phyloP scores from a whole-genome alignment of 805 yeast genomes.

The Pichia cabralensis region DNA sequence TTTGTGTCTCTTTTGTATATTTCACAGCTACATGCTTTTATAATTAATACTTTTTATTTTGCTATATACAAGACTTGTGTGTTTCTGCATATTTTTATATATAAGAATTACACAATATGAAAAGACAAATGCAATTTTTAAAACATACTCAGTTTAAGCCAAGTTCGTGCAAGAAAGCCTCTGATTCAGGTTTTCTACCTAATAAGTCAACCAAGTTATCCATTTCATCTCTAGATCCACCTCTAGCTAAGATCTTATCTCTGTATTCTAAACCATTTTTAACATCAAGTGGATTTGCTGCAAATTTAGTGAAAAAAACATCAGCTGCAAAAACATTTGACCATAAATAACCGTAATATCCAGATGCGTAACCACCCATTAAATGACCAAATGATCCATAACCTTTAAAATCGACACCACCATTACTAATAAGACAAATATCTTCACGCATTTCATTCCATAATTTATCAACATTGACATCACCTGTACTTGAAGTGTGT shows the following conservation, averaged over 20 bases:
- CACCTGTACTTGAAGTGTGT: conserved; percentile 40
- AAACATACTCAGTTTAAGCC: too few relatives aligned
- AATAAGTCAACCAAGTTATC: conserved; percentile 54
- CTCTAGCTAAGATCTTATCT: conserved; percentile 56
- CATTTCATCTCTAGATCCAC: conserved; percentile 65
- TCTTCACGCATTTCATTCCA: conserved; percentile 65
- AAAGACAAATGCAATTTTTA: too few relatives aligned
- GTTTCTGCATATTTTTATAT: too few relatives aligned
- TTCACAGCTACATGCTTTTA: too few relatives aligned
- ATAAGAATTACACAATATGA: too few relatives aligned
- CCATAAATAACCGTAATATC: conserved; percentile 82
- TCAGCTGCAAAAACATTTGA: conserved; percentile 81
- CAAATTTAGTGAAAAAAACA: conserved; percentile 64
- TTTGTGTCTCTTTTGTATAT: too few relatives aligned
- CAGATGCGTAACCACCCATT: conserved; percentile 78
- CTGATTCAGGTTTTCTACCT: conserved; percentile 67
- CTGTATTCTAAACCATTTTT: conserved; percentile 57
- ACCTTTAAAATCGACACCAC: conserved; percentile 49
- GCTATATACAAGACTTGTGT: too few relatives aligned
- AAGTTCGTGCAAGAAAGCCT: conserved; percentile 63
- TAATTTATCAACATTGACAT: conserved; percentile 39
- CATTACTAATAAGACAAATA: conserved; percentile 48
- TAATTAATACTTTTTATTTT: too few relatives aligned
- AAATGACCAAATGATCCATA: conserved; percentile 74
- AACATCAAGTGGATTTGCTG: conserved; percentile 54